These are phyloP conservation scores for Brachypodium distachyon DNA, from an alignment of 202 grass and related monocot genomes.

Conservation along the genomic window DNA sequence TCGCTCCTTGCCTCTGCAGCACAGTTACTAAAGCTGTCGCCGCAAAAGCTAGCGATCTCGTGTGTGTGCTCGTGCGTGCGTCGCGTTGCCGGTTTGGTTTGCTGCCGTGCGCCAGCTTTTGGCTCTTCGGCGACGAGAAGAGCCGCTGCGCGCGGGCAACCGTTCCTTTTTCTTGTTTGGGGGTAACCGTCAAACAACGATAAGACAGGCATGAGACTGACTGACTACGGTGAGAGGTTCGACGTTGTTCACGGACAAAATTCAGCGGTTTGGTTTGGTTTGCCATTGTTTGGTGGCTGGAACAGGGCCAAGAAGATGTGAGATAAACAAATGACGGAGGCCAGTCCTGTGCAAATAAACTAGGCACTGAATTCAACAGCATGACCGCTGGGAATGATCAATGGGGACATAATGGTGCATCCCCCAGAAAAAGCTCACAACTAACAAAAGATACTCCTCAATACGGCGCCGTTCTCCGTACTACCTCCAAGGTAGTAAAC, in stretches of 20 bases:
- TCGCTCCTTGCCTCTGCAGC: neutral
- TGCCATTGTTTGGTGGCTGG: neutral
- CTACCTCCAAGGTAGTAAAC: neutral
- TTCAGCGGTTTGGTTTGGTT: conserved; percentile 7
- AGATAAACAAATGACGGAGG: conserved; percentile 22
- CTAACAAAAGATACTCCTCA: neutral
- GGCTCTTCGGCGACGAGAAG: conserved; percentile 18
- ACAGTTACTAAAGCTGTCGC: neutral
- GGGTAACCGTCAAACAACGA: neutral
- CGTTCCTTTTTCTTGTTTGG: neutral
- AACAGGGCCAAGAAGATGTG: conserved; percentile 7
- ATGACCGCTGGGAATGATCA: neutral
- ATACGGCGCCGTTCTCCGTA: neutral
- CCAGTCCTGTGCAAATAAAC: conserved; percentile 6
- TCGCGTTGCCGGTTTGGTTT: too few species aligned
- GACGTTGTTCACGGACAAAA: neutral
- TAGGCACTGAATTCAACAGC: neutral
- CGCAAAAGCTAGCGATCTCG: neutral
- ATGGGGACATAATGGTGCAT: neutral
- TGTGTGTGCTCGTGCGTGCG: too few species aligned
- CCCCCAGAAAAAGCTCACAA: neutral
- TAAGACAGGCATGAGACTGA: too few species aligned
- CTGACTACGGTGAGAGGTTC: too few species aligned
- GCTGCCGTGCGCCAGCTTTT: neutral
- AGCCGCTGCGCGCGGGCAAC: neutral